phyloP scores from a whole-genome alignment of 1,139 yeast species.

The Spathaspora sp. region DNA sequence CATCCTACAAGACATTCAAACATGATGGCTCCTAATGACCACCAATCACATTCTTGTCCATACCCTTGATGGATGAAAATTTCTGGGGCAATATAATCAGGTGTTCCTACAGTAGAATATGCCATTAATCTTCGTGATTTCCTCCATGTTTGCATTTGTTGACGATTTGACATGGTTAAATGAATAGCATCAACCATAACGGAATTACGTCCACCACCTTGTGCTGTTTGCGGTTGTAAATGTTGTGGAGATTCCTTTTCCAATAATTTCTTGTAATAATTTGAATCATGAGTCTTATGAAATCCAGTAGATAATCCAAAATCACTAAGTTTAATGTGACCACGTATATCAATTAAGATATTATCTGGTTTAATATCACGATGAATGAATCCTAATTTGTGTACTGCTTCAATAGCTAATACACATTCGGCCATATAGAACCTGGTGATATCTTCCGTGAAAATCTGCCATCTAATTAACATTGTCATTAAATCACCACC shows the following conservation, averaged over 20 bases:
- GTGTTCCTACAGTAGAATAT: conserved; percentile 97
- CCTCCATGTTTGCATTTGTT: conserved; percentile 98
- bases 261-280: conserved; percentile 68
- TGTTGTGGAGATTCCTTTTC: conserved; percentile 53
- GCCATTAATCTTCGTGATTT: conserved; percentile 96
- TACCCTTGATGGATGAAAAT: conserved; percentile 96
- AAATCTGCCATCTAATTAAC: conserved; percentile 84
- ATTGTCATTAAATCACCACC: conserved; percentile 89
- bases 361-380: conserved; percentile 82
- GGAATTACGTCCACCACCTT: conserved; percentile 53
- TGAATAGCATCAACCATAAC: conserved; percentile 95
- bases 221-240: conserved; percentile 20
- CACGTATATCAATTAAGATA: conserved; percentile 74
- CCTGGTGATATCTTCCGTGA: conserved; percentile 80
- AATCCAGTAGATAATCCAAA: conserved; percentile 85
- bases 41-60: conserved; percentile 99
- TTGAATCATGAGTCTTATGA: conserved; percentile 82
- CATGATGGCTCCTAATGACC: conserved; percentile 99
- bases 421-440: conserved; percentile 89
- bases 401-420: conserved; percentile 79
- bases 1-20: conserved; percentile 97
- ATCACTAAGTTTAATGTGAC: conserved; percentile 76
- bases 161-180: conserved; percentile 92
- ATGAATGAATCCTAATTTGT: conserved; percentile 76
- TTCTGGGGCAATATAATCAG: conserved; percentile 98